phyloP scores from a whole-genome alignment of 2,329 filamentous ascomycete species.

The Penicillium sp. region DNA sequence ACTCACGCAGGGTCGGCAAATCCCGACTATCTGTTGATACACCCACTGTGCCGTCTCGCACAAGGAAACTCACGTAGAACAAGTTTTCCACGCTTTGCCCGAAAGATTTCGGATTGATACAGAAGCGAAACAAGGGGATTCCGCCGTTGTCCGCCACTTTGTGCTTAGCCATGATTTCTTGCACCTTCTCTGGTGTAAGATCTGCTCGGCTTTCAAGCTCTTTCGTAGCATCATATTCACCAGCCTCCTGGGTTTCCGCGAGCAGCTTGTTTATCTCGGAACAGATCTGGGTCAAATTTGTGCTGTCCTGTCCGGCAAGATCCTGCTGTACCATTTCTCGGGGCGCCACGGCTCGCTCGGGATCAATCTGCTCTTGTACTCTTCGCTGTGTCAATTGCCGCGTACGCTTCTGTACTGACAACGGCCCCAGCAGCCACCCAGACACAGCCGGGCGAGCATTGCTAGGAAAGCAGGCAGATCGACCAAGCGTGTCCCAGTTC shows the following conservation, averaged over 20 bases:
- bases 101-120: slow-evolving; percentile 81
- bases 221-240: slow-evolving; percentile 43
- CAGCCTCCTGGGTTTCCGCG: slow-evolving; percentile 33
- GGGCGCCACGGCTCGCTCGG: slow-evolving; percentile 61
- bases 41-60: slow-evolving; percentile 71
- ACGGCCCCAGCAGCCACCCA: slow-evolving; percentile 76
- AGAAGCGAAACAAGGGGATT: slow-evolving; percentile 73
- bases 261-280: slow-evolving; percentile 62
- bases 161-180: slow-evolving; percentile 54
- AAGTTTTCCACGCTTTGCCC: slow-evolving; percentile 93
- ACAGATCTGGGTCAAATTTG: slow-evolving; percentile 70
- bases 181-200: slow-evolving; percentile 32
- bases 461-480: slow-evolving; percentile 63
- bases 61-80: slow-evolving; percentile 91
- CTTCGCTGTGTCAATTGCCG: slow-evolving; percentile 63
- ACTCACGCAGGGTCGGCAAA: slow-evolving; percentile 72
- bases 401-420: slow-evolving; percentile 78
- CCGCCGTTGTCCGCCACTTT: slow-evolving; percentile 61
- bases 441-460: slow-evolving; percentile 67
- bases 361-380: slow-evolving; percentile 58
- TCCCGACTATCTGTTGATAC: slow-evolving; percentile 64
- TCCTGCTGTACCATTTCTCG: slow-evolving; percentile 68
- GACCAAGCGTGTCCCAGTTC: slow-evolving; percentile 79
- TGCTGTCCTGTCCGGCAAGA: slow-evolving; percentile 65
- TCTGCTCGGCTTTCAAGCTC: slow-evolving; percentile 31